Conservation (phyloP, 768 basidiomycete species). For the Macrolepiota dolichaula region DNA sequence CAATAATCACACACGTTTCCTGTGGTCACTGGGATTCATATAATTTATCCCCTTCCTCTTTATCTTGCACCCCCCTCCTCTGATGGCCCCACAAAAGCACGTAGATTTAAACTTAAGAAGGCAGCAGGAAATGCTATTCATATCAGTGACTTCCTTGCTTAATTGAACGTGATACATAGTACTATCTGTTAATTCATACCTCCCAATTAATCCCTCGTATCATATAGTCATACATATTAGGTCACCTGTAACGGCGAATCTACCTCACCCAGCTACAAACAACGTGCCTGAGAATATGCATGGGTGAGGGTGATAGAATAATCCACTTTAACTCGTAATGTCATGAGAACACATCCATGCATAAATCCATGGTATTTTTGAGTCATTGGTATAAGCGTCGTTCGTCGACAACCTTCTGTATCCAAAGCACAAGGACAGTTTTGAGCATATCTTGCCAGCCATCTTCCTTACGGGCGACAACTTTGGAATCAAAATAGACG, state of each 20-base stretch:
- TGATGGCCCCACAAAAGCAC: no score
- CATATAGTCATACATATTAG: background rate
- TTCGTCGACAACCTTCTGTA: slow-evolving; percentile 66
- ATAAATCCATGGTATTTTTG: background rate
- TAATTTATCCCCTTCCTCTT: no score
- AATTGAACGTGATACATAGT: background rate
- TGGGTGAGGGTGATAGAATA: background rate
- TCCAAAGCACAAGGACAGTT: slow-evolving; percentile 59
- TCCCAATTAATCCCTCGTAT: background rate
- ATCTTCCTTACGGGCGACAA: slow-evolving; percentile 67
- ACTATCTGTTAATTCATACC: background rate
- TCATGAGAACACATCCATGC: background rate
- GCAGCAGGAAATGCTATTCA: background rate
- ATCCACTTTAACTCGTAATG: background rate
- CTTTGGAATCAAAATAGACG: slow-evolving; percentile 61
- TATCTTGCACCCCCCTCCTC: no score
- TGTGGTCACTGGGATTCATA: no score
- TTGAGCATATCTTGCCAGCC: slow-evolving; percentile 86
- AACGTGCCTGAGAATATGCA: background rate
- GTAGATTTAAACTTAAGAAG: background rate
- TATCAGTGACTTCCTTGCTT: background rate
- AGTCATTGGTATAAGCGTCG: slow-evolving; percentile 11
- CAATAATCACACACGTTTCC: no score
- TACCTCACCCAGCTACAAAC: background rate
- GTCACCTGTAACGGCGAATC: background rate